Base-by-base conservation (phyloP, 805 yeast species). In the Myxozyma neglecta region DNA sequence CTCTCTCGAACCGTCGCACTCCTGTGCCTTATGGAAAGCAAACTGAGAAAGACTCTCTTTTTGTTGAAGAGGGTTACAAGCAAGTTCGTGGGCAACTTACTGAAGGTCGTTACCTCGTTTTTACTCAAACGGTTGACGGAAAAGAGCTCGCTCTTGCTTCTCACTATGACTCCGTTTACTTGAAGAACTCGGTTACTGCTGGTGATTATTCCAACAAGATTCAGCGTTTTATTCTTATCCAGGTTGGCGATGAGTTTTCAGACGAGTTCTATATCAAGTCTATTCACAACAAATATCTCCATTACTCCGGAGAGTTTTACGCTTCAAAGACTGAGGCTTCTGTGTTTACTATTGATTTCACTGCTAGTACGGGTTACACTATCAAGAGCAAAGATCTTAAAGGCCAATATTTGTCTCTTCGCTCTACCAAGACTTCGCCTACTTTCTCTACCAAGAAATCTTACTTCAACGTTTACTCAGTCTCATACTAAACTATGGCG, bases 11-110 rank as follows among this genome's bases (percentile, higher is more conserved):
- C 11, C 59, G 42, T n/a, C 56, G 59, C 29, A 59, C 69, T 45
- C 69, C 69, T 14, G 57, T 68, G 10, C 70, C 70, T 6, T 68
- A 68, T 46, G 69, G 70, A 14, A 13, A 56, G 24, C 70, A 68
- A 56, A 60, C 59, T 34, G 58, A 34, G 5, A 39, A 40, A 1
- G 53, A 34, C 32, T 53, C 69, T 4, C 62, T 68, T 11, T 20
- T 16, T 43, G 60, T 67, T 43, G 70, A 68, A 53, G 36, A 35
- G 18, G 69, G 70, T 7, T 68, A 56, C 59, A 67, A 65, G 58
- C 61, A 60, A 45, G 57, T 68, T 16, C 58, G 59, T 9, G 70
- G 70, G 3, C 54, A 56, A 24, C 57, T 65, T 20, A 68, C 69
- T 29, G 70, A 68, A 42, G 70, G 70, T 18, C 65, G 70, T 24